Base-by-base conservation (phyloP, 768 basidiomycete species). In the Leucosporidium creatinivorum region DNA sequence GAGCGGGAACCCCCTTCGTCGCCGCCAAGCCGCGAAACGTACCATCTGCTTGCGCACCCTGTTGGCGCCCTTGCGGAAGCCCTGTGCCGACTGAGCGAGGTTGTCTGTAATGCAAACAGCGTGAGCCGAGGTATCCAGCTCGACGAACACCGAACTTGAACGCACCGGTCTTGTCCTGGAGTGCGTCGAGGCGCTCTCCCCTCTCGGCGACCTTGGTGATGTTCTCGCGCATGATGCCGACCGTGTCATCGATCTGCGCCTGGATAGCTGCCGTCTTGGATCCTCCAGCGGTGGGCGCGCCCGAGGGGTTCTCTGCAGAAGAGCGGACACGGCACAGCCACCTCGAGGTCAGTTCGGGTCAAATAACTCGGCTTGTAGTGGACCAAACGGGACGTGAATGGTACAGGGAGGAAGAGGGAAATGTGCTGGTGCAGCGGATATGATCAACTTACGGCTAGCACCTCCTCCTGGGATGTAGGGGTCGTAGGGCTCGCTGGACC, bases 121-220 rank as follows among this genome's bases (percentile, higher is more conserved):
- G 36, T 23, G 58, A 39, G 33, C 12, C 33, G 28, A 6, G 39
- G 0, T 8, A 18, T 23, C 48, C 1, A 50, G 28, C 18, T 23
- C 19, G 8, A 19, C n/a, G 19, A 39, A 51, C 1, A 15, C 3
- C 25, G 49, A 83, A 15, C 2, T 3, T 15, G 39, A 44, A 17
- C 88, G 73, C 73, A 94, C 94, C 93, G 61, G 96, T 99, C 84
- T 98, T 98, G 80, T 96, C 94, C 79, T 97, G 94, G 72, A 98
- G 80, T 58, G 88, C 87, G 77, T 98, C 93, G 70, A 99, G 81
- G 72, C 91, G 80, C 81, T 98, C 94, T 75, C 93, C 93, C 76
- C 96, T 81, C 82, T 98, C 93, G 21, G 92, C 89, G 23, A 94
- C 91, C 79, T 91, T 91, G 69, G 87, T 89, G 76, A 99, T 97